A percentile compares a stretch with the other conserved stretches of the same genome.
These are phyloP conservation scores for Condylostoma magnum DNA, from an alignment of 169 alveolate species.

Conservation along the genomic window DNA sequence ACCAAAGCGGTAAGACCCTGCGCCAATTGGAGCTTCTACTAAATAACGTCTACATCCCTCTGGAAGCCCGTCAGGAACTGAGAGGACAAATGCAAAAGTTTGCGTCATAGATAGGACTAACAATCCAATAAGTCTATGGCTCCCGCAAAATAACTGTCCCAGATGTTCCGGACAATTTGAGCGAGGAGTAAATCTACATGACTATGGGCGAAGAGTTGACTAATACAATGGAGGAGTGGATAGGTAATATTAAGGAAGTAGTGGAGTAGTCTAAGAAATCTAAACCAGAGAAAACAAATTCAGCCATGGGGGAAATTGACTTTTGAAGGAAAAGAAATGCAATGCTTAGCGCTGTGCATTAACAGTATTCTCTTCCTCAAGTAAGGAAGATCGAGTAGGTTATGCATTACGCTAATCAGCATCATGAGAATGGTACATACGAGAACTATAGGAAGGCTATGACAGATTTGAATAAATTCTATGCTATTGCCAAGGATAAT, in stretches of 20 bases:
- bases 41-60: slow-evolving; percentile 26
- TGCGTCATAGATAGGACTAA: slow-evolving; percentile 23
- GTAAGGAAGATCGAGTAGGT: slow-evolving; percentile 36
- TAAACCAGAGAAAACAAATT: slow-evolving; percentile 9
- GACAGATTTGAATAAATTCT: slow-evolving; percentile 66
- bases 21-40: slow-evolving; percentile 15
- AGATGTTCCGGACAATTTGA: slow-evolving; percentile 17
- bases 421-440: not conserved
- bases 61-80: slow-evolving; percentile 29
- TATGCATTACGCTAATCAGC: not conserved
- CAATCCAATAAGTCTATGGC: slow-evolving; percentile 22
- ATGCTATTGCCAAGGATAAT: slow-evolving; percentile 83
- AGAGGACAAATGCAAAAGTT: slow-evolving; percentile 20
- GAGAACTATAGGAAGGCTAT: slow-evolving; percentile 37
- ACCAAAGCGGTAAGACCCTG: slow-evolving; percentile 23
- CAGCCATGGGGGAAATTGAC: slow-evolving; percentile 62
- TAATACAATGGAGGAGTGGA: slow-evolving; percentile 32
- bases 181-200: not conserved
- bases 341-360: slow-evolving; percentile 52
- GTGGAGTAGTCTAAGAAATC: not conserved
- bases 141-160: slow-evolving; percentile 20
- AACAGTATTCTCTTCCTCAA: slow-evolving; percentile 37
- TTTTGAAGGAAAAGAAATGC: slow-evolving; percentile 65
- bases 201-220: not conserved
- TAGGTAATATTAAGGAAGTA: not conserved